A percentile compares a stretch with the other conserved stretches of the same genome.
Evolutionary conservation across 441 rosid genomes (phyloP).

Genomic region (Gossypium gossypioides): DNA sequence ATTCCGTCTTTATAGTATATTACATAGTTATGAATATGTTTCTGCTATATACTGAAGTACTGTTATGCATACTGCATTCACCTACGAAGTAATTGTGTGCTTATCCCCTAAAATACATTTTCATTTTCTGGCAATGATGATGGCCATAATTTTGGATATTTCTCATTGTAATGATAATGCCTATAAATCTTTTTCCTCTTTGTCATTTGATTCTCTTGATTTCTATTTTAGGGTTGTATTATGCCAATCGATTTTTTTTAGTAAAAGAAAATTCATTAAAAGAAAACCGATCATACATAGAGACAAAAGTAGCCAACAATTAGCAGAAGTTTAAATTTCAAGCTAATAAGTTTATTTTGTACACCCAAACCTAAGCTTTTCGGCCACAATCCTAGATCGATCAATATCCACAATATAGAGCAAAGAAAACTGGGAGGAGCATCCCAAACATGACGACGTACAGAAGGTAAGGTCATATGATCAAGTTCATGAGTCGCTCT

Average conservation of each 20-base stretch:
- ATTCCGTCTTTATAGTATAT: not conserved
- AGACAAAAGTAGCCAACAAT: no score
- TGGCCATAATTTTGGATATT: slow-evolving; percentile 16
- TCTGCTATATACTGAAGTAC: not conserved
- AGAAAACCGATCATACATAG: no score
- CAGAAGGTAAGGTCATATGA: no score
- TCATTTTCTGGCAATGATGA: slow-evolving; percentile 17
- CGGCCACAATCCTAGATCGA: no score
- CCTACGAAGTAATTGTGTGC: not conserved
- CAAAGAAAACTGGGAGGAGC: no score
- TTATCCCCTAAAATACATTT: not conserved
- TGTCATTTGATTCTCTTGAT: not conserved
- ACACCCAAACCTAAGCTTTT: no score
- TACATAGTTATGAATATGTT: not conserved
- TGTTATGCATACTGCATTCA: not conserved
- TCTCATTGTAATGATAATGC: slow-evolving; percentile 3
- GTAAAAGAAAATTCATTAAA: no score
- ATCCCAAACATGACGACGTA: no score
- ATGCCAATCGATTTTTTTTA: not conserved
- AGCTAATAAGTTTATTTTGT: no score
- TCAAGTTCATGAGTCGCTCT: no score
- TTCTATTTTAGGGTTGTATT: not conserved
- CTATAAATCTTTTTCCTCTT: not conserved
- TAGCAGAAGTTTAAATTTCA: no score
- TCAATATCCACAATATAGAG: no score